A percentile compares a stretch with the other conserved stretches of the same genome.
Conservation (phyloP, 2,329 filamentous ascomycete genomes). For the Alternaria hordeiaustralica region DNA sequence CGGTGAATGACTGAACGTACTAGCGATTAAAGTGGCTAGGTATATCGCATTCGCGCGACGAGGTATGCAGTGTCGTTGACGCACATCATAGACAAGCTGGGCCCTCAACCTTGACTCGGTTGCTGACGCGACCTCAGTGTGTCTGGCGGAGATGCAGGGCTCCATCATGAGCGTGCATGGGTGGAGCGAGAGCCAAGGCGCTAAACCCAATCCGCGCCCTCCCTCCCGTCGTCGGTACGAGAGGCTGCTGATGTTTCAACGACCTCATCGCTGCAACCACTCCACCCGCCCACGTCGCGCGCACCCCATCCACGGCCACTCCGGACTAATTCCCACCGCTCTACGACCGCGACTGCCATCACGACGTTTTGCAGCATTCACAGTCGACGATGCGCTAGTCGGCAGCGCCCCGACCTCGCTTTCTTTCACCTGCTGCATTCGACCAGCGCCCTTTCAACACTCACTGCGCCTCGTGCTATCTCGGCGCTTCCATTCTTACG, state of each 20-base stretch:
- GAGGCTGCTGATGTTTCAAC: slow-evolving; percentile 8
- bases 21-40: neutral
- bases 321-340: neutral
- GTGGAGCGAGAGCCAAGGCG: slow-evolving; percentile 5
- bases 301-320: slow-evolving; percentile 9
- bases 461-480: slow-evolving; percentile 6
- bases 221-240: neutral
- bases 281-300: slow-evolving; percentile 6
- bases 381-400: slow-evolving; percentile 13
- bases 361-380: slow-evolving; percentile 1
- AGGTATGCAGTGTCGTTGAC: neutral
- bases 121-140: neutral
- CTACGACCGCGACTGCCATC: slow-evolving; percentile 18
- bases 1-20: neutral
- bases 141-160: slow-evolving; percentile 3
- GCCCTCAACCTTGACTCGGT: slow-evolving; percentile 1
- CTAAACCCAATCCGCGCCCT: slow-evolving; percentile 1
- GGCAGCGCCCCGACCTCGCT: slow-evolving; percentile 1
- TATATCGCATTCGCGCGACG: neutral
- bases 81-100: neutral
- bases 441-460: slow-evolving; percentile 16
- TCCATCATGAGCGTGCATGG: neutral
- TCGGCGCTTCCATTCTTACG: slow-evolving; percentile 7
- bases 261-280: slow-evolving; percentile 17
- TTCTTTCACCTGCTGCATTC: slow-evolving; percentile 16